Evolutionary conservation across 2,329 filamentous ascomycete species (phyloP), one percentile per base, ranked within the genome.

Genomic region (Corynespora cassiicola): DNA sequence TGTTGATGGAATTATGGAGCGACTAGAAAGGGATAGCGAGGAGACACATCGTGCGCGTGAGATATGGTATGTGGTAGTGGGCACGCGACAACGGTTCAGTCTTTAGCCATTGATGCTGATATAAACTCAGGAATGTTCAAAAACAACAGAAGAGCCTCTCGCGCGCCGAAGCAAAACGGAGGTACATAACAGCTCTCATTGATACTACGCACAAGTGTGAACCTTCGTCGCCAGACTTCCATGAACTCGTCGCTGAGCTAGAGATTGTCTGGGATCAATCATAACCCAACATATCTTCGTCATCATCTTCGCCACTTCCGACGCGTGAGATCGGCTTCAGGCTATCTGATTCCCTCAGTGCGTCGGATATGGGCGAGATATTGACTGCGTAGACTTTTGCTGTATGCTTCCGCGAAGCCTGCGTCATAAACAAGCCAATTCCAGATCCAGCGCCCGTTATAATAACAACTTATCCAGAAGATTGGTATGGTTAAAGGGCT

Each of bases 251-350:
- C 23, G 79, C 85, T 7, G 94, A 99, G 69, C 81, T 99, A n/a
- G 94, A 99, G 71, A 99, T 97, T 59, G 92, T 99, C 25, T 99
- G 94, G 94, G 90, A 96, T 56, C 94, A 97, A 68, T 92, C 99
- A 56, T 95, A 94, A 69, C 87, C 86, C 54, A 96, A 92, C 58
- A 81, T 77, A 7, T 69, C 82, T 9, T 82, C 86, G 12, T 84
- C 85, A 0, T 68, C 23, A 73, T 84, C 24, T 66, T 79, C 58
- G 5, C 69, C 58, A 12, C 65, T 68, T 2, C 47, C n/a, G n/a
- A n/a, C n/a, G n/a, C n/a, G n/a, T n/a, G n/a, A n/a, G n/a, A n/a
- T n/a, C n/a, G n/a, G n/a, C n/a, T n/a, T n/a, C n/a, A n/a, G n/a
- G n/a, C n/a, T n/a, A n/a, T n/a, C n/a, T n/a, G n/a, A n/a, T n/a